Base-by-base conservation (phyloP, 2,329 filamentous ascomycete species). In the Massarina eburnea region DNA sequence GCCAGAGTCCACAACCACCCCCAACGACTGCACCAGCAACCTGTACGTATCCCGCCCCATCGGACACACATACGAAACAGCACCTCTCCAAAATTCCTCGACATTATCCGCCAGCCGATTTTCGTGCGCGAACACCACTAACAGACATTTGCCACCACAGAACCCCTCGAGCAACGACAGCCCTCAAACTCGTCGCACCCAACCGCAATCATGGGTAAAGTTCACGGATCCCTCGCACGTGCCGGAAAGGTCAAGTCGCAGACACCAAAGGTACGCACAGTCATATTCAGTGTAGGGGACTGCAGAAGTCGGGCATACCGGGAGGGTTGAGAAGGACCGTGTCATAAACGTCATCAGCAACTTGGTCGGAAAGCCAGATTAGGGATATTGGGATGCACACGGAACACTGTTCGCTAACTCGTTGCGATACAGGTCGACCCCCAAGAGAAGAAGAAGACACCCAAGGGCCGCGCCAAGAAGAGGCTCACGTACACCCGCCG, bases 381-480 rank as follows among this genome's bases (percentile, higher is more conserved):
- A 30, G 27, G 10, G 27, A 34, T 18, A 8, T 8, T 15, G 14
- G 14, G 30, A 7, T 8, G 12, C 3, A 14, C 15, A 39, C 18
- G 20, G 17, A 19, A 45, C 43, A 30, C 46, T 35, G 45, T 29
- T 43, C 40, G 54, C 66, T 70, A 50, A 69, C 51, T 48, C 36
- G 36, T 32, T 43, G 24, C 20, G 43, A 19, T 44, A 73, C 68
- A 91, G 87, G 88, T 92, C 76, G 89, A 94, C 79, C 78, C 82
- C 49, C 87, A 91, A 79, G 91, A 96, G 86, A 96, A 96, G 87
- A 81, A 88, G 80, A 96, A 97, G 88, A 83, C 80, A 67, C 91
- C 92, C 74, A 96, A 96, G 86, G 92, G 92, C 73, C 91, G 92
- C 73, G 92, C 92, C 67, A 90, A 94, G 81, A 97, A 97, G 91